Conservation (phyloP, 1,139 yeast genomes). For the Geotrichum phurueaensis region DNA sequence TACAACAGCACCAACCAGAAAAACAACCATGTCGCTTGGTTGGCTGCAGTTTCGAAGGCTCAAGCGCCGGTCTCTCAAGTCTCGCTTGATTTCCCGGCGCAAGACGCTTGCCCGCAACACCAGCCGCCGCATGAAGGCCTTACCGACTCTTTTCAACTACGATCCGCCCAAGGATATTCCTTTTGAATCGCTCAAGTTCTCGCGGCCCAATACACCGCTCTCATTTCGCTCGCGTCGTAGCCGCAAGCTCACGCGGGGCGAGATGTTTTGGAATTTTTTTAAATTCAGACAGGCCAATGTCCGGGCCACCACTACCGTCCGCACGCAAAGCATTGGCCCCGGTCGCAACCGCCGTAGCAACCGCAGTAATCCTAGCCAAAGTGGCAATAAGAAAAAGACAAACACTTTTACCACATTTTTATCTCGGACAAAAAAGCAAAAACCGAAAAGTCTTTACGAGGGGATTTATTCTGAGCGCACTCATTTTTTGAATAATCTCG, state of each 20-base stretch:
- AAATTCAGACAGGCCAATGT: not conserved
- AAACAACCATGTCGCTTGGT: not conserved
- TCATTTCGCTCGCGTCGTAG: not conserved
- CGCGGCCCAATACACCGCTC: not conserved
- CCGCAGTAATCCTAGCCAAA: not conserved
- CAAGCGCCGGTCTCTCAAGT: not conserved
- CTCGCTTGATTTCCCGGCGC: not conserved
- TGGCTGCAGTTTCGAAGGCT: not conserved
- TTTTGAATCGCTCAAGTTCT: not conserved
- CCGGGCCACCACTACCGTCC: not conserved
- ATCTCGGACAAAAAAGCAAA: not conserved
- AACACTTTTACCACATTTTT: not conserved
- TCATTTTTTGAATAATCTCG: constrained; percentile 3
- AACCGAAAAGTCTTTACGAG: constrained; percentile 6
- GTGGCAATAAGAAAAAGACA: not conserved
- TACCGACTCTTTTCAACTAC: constrained; percentile 10
- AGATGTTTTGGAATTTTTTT: not conserved
- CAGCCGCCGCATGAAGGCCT: constrained; percentile 1
- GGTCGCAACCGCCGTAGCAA: not conserved
- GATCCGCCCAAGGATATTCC: constrained; percentile 7
- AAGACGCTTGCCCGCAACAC: constrained; percentile 1
- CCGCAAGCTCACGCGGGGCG: not conserved
- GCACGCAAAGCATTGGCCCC: not conserved
- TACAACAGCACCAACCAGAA: not conserved
- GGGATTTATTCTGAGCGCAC: constrained; percentile 12